Base-by-base conservation (phyloP, 257 asterid genomes). In the Prunella vulgaris region DNA sequence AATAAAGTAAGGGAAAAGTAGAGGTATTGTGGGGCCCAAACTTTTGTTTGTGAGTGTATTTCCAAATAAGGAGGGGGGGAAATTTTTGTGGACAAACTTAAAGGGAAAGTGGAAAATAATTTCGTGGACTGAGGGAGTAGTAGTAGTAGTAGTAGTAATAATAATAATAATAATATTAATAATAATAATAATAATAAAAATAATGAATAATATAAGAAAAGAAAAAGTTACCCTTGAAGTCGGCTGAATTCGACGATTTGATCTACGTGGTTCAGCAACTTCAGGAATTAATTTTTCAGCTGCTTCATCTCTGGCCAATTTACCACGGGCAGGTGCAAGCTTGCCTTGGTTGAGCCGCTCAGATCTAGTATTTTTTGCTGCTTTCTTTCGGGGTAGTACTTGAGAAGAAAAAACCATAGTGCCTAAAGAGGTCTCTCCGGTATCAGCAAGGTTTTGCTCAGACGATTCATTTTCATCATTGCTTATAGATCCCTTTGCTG, bases 181-280 rank as follows among this genome's bases (percentile, higher is more conserved):
- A n/a, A n/a, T n/a, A n/a, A n/a, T n/a, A n/a, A n/a, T n/a, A n/a
- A n/a, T n/a, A n/a, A n/a, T n/a, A n/a, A n/a, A n/a, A n/a, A n/a
- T n/a, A n/a, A n/a, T n/a, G n/a, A n/a, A n/a, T n/a, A n/a, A n/a
- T n/a, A n/a, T n/a, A 42, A 25, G 52, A 2, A 42, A 14, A 42
- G 51, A 51, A 59, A 14, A 61, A 17, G 6, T 80, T 82, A 92
- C 99, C 97, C 98, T 82, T 25, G 98, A 95, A 33, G 99, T 95
- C 25, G 99, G 99, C 82, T 92, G 98, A 79, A 89, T 95, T 70
- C 85, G 86, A 74, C 99, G 96, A 73, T 85, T 88, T 68, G 99
- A 95, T 77, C 99, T 84, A 69, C 99, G 96, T 44, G 98, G 97
- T 76, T 88, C 99, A 61, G 67, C 52, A 52, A 10, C 79, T 68